Evolutionary conservation across 192 early-diverging fungal species (phyloP), one percentile per base, ranked within the genome.

Genomic region (Linnemannia exigua): DNA sequence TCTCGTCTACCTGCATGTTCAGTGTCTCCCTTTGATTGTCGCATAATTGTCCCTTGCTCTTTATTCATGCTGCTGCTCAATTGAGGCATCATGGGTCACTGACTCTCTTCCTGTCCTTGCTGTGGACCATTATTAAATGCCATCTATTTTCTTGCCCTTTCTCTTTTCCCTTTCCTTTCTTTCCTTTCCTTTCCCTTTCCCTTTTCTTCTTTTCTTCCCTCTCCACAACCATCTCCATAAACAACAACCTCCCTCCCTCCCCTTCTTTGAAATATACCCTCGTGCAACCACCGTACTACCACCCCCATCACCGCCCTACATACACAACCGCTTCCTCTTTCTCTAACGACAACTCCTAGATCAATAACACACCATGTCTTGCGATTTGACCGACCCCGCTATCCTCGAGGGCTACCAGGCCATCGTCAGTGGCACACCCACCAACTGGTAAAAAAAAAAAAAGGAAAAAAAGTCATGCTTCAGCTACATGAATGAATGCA

Each of bases 361-460:
- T 9, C 31, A 61, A 28, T 15, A 76, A 68, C 37, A 41, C 72
- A 75, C 25, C 36, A 92, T 92, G 91, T 92, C 91, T 51, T 94
- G 93, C 87, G 92, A 94, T 78, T 87, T 94, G 77, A 87, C 89
- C 67, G 92, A 94, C 79, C 89, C 92, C 47, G 84, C 70, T 28
- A 94, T 92, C 72, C 73, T 86, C 35, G 78, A 88, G 67, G 89
- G 90, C 58, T 92, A 94, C 79, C 81, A 89, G 7, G 89, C 79
- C 66, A 90, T 94, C 48, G 81, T 89, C 38, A 79, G 75, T 66
- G 89, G 89, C 28, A 79, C 88, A 41, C 82, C 77, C 5, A 93
- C 89, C 54, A 89, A 94, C 84, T 94, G 93, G 93, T 94, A 90
- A 82, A 46, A 28, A 72, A 48, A 66, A 25, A 61, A 16, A 58